phyloP scores from a whole-genome alignment of 352 stramenopile species.

The Thraustochytrium striatum region DNA sequence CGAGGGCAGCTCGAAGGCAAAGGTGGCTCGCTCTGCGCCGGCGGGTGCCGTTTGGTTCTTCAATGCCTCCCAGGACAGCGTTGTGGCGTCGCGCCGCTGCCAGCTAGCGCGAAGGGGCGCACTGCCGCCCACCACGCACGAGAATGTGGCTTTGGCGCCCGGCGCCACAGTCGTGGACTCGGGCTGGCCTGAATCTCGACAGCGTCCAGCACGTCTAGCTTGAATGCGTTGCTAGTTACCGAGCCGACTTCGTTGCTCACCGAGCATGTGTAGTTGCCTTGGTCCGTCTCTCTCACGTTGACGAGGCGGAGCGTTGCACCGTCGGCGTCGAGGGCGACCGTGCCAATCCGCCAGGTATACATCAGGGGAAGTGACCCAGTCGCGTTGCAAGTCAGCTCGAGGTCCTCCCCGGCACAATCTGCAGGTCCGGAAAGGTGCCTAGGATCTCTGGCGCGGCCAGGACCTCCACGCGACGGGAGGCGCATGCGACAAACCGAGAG shows the following conservation, averaged over 20 bases:
- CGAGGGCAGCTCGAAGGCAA: neutral
- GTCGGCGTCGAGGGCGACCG: neutral
- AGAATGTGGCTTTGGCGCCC: neutral
- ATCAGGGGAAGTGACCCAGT: neutral
- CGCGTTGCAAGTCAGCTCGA: neutral
- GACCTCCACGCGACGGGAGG: neutral
- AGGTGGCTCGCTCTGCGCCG: neutral
- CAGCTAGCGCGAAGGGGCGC: neutral
- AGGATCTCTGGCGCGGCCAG: slow-evolving; percentile 7
- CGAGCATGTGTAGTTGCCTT: slow-evolving; percentile 37
- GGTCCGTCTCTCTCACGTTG: slow-evolving; percentile 15
- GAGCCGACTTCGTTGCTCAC: neutral
- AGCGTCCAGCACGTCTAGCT: neutral
- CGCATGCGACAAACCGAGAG: slow-evolving; percentile 7
- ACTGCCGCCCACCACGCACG: neutral
- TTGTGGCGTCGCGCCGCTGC: neutral
- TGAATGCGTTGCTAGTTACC: neutral
- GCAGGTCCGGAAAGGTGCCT: neutral
- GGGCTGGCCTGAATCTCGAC: neutral
- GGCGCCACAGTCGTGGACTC: neutral
- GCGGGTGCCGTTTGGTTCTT: neutral
- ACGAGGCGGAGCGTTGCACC: neutral
- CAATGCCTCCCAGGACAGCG: neutral
- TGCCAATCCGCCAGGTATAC: slow-evolving; percentile 1
- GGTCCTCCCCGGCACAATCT: neutral